Evolutionary conservation across 2,329 filamentous ascomycete genomes (phyloP).

Genomic region (Annulohypoxylon truncatum): DNA sequence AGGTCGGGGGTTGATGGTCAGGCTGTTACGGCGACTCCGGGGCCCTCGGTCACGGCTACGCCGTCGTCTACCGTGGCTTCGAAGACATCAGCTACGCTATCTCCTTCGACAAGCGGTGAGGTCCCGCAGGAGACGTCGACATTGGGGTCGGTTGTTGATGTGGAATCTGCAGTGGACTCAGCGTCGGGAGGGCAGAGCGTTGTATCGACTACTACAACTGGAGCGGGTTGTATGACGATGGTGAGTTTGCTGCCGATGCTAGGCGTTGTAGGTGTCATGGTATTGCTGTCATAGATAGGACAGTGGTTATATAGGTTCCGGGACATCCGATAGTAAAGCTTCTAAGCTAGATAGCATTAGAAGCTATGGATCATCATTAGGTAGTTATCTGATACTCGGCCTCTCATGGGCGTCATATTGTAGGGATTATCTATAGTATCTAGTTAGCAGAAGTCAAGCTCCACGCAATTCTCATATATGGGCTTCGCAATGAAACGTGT

Average conservation of each 20-base stretch:
- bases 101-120: not conserved
- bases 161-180: not conserved
- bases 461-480: not conserved
- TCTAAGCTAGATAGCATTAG: no score
- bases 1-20: not conserved
- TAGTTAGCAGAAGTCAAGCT: not conserved
- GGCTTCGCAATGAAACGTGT: not conserved
- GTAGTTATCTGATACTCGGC: not conserved
- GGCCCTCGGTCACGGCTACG: not conserved
- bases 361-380: not conserved
- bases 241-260: not conserved
- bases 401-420: not conserved
- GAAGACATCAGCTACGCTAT: not conserved
- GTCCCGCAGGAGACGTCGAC: not conserved
- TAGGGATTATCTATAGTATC: not conserved
- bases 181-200: not conserved
- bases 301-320: not conserved
- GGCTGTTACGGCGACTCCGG: not conserved
- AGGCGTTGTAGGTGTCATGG: not conserved
- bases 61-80: not conserved
- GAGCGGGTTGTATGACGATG: not conserved
- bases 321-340: no score
- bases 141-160: not conserved
- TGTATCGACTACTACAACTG: slow-evolving; percentile 9
- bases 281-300: not conserved